Base-by-base conservation (phyloP, 1,284 basidiomycete species). In the Apiotrichum akiyoshidainum region DNA sequence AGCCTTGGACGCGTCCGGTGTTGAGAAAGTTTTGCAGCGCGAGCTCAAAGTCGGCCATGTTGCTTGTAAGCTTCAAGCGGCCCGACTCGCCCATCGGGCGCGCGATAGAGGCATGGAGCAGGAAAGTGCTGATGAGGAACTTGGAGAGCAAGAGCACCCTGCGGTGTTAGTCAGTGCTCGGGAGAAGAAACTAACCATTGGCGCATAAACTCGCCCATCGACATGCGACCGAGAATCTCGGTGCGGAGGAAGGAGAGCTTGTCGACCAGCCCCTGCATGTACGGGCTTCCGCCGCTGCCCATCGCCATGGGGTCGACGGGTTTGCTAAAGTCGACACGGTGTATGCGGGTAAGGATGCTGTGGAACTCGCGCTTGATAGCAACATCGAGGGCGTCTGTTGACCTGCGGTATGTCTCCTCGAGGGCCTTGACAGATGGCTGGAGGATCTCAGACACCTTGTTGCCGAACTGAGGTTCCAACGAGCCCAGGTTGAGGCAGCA, bases 31-130 rank as follows among this genome's bases (percentile, higher is more conserved):
- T 84, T 66, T 85, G 87, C 54, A 94, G 75, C 0, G 88, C 86
- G 74, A 97, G 95, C 78, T 98, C 95, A 54, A 98, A 83, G 74
- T 93, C 90, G 0, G 94, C 89, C 91, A 96, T 94, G 74, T 98
- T 94, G 54, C 86, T 89, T 55, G 92, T 91, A 60, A 98, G 81
- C 76, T 93, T 90, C 39, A 98, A 82, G 71, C 94, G 94, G 2
- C 92, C 90, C 59, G 84, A 84, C 79, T 98, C 94, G 14, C 89
- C 87, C 5, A 96, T 81, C 0, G 92, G 92, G 65, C 86, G 86
- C 13, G 88, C 87, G 55, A 97, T 90, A 17, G 90, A 92, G 13
- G 89, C 87, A 70, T 98, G 91, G 51, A 96, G 76, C 11, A 97
- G 84, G 77, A 97, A 98, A 1, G 85, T 87, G 63, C 83, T 83